Percentiles rank a stretch among this genome's conserved stretches.
phyloP scores from a whole-genome alignment of 345 rosid genomes.

The Aurinia saxatilis region DNA sequence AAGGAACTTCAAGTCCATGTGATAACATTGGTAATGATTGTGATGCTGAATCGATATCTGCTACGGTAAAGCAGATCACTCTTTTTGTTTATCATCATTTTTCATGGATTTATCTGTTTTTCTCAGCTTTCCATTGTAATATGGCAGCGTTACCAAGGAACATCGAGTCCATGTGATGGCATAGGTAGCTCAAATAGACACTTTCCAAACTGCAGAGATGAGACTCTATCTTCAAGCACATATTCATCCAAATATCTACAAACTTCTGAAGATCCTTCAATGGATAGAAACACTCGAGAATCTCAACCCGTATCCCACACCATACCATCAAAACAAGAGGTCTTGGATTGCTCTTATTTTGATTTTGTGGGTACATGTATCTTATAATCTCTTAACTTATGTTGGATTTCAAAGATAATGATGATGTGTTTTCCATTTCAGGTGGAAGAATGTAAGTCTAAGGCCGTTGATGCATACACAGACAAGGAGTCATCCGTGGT shows the following conservation, averaged over 20 bases:
- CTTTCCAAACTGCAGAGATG: neutral
- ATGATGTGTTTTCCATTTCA: neutral
- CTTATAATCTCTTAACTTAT: neutral
- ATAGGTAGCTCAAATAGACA: neutral
- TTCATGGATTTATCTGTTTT: neutral
- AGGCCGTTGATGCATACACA: neutral
- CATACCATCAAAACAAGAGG: conserved; percentile 8
- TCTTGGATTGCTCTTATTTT: neutral
- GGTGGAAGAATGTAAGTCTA: neutral
- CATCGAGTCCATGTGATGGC: neutral
- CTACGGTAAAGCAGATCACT: neutral
- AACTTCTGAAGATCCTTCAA: neutral
- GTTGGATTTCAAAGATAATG: neutral
- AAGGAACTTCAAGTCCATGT: no score
- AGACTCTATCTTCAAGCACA: neutral
- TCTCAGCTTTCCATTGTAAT: neutral
- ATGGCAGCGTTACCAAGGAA: conserved; percentile 1
- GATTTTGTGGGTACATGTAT: neutral
- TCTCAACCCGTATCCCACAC: neutral
- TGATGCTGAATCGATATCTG: no score
- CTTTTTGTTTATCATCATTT: neutral
- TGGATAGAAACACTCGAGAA: neutral
- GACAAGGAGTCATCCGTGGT: neutral
- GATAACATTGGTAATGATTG: no score
- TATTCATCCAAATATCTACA: conserved; percentile 8